Evolutionary conservation across 116 monocot genomes (phyloP).

Genomic region (Zostera marina): DNA sequence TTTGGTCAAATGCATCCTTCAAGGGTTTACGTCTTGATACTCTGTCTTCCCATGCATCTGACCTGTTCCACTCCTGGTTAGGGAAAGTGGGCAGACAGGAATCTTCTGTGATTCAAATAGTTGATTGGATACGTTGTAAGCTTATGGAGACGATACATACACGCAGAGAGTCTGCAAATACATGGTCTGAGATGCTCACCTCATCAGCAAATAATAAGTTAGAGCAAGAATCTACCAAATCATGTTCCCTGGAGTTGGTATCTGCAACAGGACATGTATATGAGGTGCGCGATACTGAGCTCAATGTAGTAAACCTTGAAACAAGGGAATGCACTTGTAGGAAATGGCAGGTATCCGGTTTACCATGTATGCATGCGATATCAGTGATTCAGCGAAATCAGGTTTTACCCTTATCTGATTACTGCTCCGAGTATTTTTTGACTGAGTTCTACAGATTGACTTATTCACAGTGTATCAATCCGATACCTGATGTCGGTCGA

Average conservation of each 20-base stretch:
- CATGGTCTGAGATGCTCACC: conserved; percentile 38
- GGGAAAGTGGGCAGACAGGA: conserved; percentile 25
- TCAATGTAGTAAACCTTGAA: conserved; percentile 41
- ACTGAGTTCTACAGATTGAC: conserved; percentile 39
- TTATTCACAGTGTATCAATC: conserved; percentile 46
- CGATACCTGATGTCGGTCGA: conserved; percentile 47
- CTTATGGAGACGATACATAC: conserved; percentile 69
- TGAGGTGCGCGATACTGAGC: conserved; percentile 26
- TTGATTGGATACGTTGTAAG: conserved; percentile 56
- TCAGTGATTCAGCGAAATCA: conserved; percentile 32
- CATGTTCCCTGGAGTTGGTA: conserved; percentile 26
- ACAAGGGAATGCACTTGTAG: conserved; percentile 72
- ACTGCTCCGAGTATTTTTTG: conserved; percentile 58
- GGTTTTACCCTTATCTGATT: conserved; percentile 17
- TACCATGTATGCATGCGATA: conserved; percentile 77
- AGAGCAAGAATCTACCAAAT: conserved; percentile 28
- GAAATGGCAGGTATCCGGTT: conserved; percentile 63
- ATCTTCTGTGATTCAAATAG: conserved; percentile 52
- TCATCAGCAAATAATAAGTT: conserved; percentile 45
- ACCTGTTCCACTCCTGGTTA: conserved; percentile 38
- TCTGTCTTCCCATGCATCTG: conserved; percentile 26
- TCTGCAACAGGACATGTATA: conserved; percentile 33
- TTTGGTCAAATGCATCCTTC: conserved; percentile 73
- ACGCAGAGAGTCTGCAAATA: conserved; percentile 33
- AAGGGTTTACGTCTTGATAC: conserved; percentile 40